These are phyloP conservation scores for Epichloe hybrida DNA, from an alignment of 2,329 filamentous ascomycete genomes.

Conservation along the genomic window DNA sequence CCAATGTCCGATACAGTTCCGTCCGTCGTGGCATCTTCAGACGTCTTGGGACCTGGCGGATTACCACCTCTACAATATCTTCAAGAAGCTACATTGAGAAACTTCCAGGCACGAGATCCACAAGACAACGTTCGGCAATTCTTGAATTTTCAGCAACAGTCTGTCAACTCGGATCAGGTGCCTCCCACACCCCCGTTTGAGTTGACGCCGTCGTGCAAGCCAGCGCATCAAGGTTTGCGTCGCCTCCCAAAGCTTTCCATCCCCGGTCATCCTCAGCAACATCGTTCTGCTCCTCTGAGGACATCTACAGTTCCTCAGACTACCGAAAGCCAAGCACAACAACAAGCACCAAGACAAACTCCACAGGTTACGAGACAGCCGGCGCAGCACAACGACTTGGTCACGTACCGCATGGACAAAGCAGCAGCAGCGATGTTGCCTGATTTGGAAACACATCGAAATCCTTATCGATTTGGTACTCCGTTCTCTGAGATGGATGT, in stretches of 20 bases:
- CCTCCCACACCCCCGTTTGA: conserved; percentile 58
- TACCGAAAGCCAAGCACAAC: conserved; percentile 12
- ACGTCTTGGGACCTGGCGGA: conserved; percentile 61
- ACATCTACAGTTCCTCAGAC: conserved; percentile 16
- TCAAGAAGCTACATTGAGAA: conserved; percentile 59
- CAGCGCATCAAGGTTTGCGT: conserved; percentile 42
- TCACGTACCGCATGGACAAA: conserved; percentile 39
- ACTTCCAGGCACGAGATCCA: conserved; percentile 59
- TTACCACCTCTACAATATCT: conserved; percentile 54
- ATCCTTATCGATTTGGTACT: conserved; percentile 64
- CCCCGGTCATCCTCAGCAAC: conserved; percentile 25
- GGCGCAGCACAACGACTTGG: conserved; percentile 21
- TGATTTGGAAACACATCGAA: conserved; percentile 41
- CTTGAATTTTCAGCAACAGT: conserved; percentile 64
- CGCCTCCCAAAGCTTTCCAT: conserved; percentile 50
- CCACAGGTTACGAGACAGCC: conserved; percentile 6
- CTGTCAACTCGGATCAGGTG: conserved; percentile 36
- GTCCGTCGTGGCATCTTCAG: conserved; percentile 82
- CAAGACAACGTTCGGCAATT: conserved; percentile 92
- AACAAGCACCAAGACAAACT: conserved; percentile 13
- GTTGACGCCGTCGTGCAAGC: conserved; percentile 34
- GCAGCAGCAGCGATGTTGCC: conserved; percentile 35
- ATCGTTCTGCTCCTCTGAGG: conserved; percentile 14
- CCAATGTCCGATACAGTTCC: conserved; percentile 64
- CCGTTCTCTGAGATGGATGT: conserved; percentile 87